A percentile compares a stretch with the other conserved stretches of the same genome.
Evolutionary conservation across 225 moss, liverwort and hornwort species (phyloP).

Genomic region (Sphagnum tenellum): DNA sequence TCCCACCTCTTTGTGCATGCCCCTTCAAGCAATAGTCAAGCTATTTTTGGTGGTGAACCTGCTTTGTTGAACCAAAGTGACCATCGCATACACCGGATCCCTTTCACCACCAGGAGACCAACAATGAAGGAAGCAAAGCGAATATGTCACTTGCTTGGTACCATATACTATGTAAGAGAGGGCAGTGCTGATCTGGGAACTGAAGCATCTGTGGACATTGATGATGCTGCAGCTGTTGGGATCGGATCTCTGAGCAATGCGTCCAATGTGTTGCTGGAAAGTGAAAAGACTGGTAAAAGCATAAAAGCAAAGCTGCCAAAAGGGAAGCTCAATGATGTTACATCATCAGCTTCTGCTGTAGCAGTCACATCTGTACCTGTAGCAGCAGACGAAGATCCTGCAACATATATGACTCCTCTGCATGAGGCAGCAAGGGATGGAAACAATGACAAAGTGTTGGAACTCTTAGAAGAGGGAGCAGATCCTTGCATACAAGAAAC

Average conservation of each 20-base stretch:
- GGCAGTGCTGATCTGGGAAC: slow-evolving; percentile 18
- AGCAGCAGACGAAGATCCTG: slow-evolving; percentile 18
- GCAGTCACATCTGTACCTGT: slow-evolving; percentile 1
- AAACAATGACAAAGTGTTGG: slow-evolving; percentile 39
- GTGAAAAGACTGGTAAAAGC: slow-evolving; percentile 17
- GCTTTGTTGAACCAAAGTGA: slow-evolving; percentile 63
- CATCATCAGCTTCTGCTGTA: slow-evolving; percentile 11
- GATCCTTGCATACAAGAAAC: slow-evolving; percentile 71
- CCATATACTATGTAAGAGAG: slow-evolving; percentile 39
- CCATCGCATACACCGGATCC: slow-evolving; percentile 73
- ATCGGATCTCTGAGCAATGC: slow-evolving; percentile 8
- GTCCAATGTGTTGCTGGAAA: slow-evolving; percentile 9
- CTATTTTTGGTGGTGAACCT: slow-evolving; percentile 81
- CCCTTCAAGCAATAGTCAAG: slow-evolving; percentile 87
- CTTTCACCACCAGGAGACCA: slow-evolving; percentile 88
- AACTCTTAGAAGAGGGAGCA: slow-evolving; percentile 64
- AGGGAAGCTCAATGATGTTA: slow-evolving; percentile 12
- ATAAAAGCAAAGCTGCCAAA: slow-evolving; percentile 17
- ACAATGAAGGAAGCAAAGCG: slow-evolving; percentile 93
- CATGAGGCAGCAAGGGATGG: slow-evolving; percentile 79
- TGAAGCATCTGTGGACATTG: slow-evolving; percentile 7
- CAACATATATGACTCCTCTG: slow-evolving; percentile 30
- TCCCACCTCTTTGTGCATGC: slow-evolving; percentile 91
- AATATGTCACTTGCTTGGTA: slow-evolving; percentile 53
- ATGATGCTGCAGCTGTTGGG: slow-evolving; percentile 20